Evolutionary conservation across 768 basidiomycete genomes (phyloP), one percentile per base, ranked within the genome.

Genomic region (Gloeophyllum trabeum): DNA sequence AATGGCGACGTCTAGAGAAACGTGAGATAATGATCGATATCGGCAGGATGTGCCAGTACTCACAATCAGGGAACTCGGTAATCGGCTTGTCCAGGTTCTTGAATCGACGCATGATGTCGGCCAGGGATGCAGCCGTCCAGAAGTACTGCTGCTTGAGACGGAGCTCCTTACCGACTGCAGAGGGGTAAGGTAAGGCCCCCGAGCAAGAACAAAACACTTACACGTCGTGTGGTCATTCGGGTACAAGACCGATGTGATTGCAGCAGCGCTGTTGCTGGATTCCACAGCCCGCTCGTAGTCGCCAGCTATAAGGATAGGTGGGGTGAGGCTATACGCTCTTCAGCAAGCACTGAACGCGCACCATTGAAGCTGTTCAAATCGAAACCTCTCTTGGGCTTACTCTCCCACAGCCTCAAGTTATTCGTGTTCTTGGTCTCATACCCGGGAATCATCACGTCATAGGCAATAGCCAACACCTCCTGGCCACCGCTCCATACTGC

Each of bases 101-200:
- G 75, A 92, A 98, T 39, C 94, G 79, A 42, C 94, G 76, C 38
- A 94, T 54, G 56, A 98, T 96, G 55, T 98, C 94, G 38, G 77
- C 74, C 38, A 92, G 70, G 58, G 81, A 83, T 22, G 92, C 85
- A 38, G 86, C 79, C 32, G 88, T 90, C 90, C 90, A 85, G 66
- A 96, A 88, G 64, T 93, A 93, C 65, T 99, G 94, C 53, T 97
- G 94, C 67, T 94, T 93, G 50, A 98, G 71, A 43, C 94, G 79
- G 19, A 89, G 63, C 56, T 89, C 87, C 54, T 89, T 89, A 43
- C 88, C 88, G 44, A 85, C 85, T 86, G 46, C 19, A 46, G n/a
- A 32, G 14, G 43, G n/a, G n/a, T 19, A 34, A 41, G 6, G 18
- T 20, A 18, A 26, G 52, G 32, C 22, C 6, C 5, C 18, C 28